A percentile compares a stretch with the other conserved stretches of the same genome.
Conservation (phyloP, 305 asterid genomes). For the Fraxinus baroniana region DNA sequence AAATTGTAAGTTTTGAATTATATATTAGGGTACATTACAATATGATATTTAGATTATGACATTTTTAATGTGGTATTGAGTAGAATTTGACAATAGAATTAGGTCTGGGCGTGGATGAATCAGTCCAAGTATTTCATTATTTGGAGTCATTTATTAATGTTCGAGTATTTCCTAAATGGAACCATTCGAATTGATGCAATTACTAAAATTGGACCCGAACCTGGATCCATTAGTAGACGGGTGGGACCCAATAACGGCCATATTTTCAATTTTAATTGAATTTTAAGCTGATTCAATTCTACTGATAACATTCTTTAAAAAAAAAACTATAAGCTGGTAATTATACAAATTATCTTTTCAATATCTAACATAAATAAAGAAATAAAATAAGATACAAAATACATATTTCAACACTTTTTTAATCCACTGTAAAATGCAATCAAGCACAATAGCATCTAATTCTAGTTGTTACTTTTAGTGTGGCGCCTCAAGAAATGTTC, state of each 20-base stretch:
- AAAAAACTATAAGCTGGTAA: no score
- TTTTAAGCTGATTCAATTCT: neutral
- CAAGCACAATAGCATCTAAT: neutral
- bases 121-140: neutral
- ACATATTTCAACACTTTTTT: neutral
- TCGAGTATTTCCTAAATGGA: no score
- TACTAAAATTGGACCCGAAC: neutral
- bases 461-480: neutral
- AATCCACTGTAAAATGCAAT: no score
- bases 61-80: neutral
- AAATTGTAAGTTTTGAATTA: no score
- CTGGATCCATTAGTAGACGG: no score
- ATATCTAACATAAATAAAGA: no score
- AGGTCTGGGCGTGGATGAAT: neutral
- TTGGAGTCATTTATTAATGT: no score
- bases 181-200: neutral
- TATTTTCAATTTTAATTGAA: no score
- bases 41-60: neutral
- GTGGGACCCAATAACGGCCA: no score
- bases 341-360: neutral
- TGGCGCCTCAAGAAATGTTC: neutral
- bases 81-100: neutral
- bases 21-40: neutral
- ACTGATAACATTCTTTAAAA: no score
- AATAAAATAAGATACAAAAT: neutral